phyloP scores from a whole-genome alignment of 179 eudicot genomes.

The Monotropa hypopitys region DNA sequence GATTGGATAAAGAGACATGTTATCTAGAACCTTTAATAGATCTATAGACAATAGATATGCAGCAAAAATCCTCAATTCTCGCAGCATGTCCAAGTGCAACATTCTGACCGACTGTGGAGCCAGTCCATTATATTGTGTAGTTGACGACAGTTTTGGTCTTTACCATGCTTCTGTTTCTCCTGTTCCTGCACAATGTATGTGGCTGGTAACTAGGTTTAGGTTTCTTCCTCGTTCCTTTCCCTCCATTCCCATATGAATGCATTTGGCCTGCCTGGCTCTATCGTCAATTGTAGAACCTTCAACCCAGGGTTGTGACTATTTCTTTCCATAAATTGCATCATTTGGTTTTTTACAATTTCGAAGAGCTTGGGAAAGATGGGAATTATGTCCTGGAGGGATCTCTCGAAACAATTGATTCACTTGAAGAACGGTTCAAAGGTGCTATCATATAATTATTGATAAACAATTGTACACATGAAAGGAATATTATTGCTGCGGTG shows the following conservation, averaged over 20 bases:
- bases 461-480: not conserved
- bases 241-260: not conserved
- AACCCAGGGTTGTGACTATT: not conserved
- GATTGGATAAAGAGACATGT: not conserved
- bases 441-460: not conserved
- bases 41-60: not conserved
- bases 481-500: not conserved
- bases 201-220: not conserved
- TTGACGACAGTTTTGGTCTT: not conserved
- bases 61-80: not conserved
- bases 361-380: not conserved
- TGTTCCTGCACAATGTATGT: not conserved
- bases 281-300: not conserved
- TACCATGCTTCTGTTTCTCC: not conserved
- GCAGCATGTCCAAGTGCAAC: not conserved
- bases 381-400: not conserved
- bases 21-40: not conserved
- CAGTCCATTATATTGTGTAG: not conserved
- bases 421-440: not conserved
- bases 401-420: not conserved
- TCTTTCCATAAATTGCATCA: not conserved
- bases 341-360: not conserved
- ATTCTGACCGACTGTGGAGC: not conserved
- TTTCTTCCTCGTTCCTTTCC: not conserved
- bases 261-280: not conserved